Conservation (phyloP, 2,329 filamentous ascomycete genomes). For the Epichloe gansuensis region DNA sequence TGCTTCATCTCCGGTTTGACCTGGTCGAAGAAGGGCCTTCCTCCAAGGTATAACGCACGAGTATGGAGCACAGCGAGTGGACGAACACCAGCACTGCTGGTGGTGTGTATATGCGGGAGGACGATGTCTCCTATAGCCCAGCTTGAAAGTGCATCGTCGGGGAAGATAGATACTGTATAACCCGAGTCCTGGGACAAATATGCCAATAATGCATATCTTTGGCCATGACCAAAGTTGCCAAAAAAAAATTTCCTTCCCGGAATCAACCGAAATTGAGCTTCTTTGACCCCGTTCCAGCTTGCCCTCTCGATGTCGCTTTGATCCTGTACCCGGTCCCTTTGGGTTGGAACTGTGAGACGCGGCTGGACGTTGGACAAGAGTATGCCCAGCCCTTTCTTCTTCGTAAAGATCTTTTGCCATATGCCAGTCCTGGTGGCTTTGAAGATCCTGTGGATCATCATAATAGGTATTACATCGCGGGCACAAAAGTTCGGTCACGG, state of each 20-base stretch:
- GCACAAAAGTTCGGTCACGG: conserved; percentile 33
- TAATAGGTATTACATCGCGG: conserved; percentile 53
- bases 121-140: background rate
- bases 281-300: conserved; percentile 44
- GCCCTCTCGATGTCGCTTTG: conserved; percentile 27
- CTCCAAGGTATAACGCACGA: background rate
- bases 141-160: background rate
- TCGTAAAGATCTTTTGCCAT: conserved; percentile 77
- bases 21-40: background rate
- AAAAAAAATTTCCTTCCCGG: background rate
- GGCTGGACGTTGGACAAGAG: conserved; percentile 29
- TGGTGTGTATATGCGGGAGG: background rate
- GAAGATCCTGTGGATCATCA: conserved; percentile 41
- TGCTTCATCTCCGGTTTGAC: background rate
- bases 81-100: background rate
- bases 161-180: background rate
- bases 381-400: conserved; percentile 38
- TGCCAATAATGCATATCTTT: background rate
- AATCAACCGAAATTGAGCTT: conserved; percentile 47
- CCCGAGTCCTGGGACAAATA: background rate
- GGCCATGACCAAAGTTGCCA: background rate
- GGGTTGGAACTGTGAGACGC: conserved; percentile 18
- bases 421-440: conserved; percentile 88
- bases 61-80: background rate
- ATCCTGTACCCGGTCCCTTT: conserved; percentile 23